A percentile compares a stretch with the other conserved stretches of the same genome.
phyloP scores from a whole-genome alignment of 352 stramenopile genomes.

The Phytophthora foliorum region DNA sequence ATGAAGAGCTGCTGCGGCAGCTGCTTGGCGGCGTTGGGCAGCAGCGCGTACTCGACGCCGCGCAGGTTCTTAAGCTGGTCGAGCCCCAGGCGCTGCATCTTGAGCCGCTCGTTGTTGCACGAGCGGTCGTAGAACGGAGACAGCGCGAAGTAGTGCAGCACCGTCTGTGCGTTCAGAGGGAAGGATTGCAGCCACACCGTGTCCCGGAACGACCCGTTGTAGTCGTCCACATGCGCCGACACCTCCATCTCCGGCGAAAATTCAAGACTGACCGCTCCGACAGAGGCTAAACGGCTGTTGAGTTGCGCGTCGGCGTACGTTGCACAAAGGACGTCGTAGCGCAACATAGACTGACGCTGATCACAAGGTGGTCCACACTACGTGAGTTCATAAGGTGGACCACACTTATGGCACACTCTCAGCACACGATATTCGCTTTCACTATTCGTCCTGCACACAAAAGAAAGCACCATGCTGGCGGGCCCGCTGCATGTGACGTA shows the following conservation, averaged over 20 bases:
- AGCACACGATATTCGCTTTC: too few relatives aligned
- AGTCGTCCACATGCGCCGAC: constrained; percentile 81
- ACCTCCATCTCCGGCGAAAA: constrained; percentile 65
- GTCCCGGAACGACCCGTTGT: constrained; percentile 90
- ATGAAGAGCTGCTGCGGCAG: constrained; percentile 89
- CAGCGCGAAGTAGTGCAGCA: constrained; percentile 90
- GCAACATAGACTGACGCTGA: too few relatives aligned
- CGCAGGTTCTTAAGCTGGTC: constrained; percentile 91
- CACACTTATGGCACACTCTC: too few relatives aligned
- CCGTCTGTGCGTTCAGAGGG: constrained; percentile 83
- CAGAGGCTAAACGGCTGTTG: too few relatives aligned
- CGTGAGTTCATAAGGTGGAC: not conserved
- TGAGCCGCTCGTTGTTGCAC: constrained; percentile 92
- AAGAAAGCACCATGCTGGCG: not conserved
- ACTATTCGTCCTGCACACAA: too few relatives aligned
- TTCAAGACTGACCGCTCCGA: constrained; percentile 9
- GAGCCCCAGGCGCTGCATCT: constrained; percentile 89
- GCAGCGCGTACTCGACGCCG: constrained; percentile 90
- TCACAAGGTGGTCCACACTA: too few relatives aligned
- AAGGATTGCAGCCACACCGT: constrained; percentile 91
- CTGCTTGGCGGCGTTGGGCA: constrained; percentile 86
- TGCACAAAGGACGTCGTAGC: not conserved
- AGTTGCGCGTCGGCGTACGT: not conserved
- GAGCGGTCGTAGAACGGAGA: constrained; percentile 91
- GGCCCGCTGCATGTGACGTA: constrained; percentile 43